Evolutionary conservation across 129 eudicot species (phyloP).

Genomic region (Chrysanthemum lavandulifolium): DNA sequence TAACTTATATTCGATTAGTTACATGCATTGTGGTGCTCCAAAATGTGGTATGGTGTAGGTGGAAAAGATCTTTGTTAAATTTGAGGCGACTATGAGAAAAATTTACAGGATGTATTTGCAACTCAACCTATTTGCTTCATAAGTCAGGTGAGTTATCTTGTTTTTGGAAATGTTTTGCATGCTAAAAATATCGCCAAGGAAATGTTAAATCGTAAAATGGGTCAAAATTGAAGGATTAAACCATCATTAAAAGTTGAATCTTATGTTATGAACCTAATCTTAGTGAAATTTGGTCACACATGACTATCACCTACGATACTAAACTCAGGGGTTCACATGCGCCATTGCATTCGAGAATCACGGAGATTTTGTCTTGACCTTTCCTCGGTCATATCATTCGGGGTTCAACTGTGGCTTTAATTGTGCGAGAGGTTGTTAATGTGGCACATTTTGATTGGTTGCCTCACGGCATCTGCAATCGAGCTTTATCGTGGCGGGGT

Average conservation of each 20-base stretch:
- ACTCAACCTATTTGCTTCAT: constrained; percentile 93
- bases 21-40: constrained; percentile 97
- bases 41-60: constrained; percentile 95
- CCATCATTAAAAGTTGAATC: no score
- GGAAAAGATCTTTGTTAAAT: constrained; percentile 68
- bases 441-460: constrained; percentile 98
- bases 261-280: no score
- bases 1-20: constrained; percentile 83
- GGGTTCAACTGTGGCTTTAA: constrained; percentile 91
- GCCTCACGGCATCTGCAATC: constrained; percentile 81
- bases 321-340: constrained; percentile 78
- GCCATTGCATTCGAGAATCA: constrained; percentile 76
- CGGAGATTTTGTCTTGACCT: constrained; percentile 91
- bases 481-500: constrained; percentile 72
- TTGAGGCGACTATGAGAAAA: constrained; percentile 94
- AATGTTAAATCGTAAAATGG: no score
- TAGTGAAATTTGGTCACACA: constrained; percentile 54
- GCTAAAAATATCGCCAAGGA: no score
- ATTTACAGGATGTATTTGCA: constrained; percentile 83
- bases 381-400: constrained; percentile 92
- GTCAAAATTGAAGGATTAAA: no score
- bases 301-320: constrained; percentile 85
- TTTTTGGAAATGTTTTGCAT: no score
- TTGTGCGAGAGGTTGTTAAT: constrained; percentile 95
- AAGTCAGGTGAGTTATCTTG: constrained; percentile 60